A percentile compares a stretch with the other conserved stretches of the same genome.
phyloP scores from a whole-genome alignment of 2,329 filamentous ascomycete genomes.

The Colletotrichum sp. region DNA sequence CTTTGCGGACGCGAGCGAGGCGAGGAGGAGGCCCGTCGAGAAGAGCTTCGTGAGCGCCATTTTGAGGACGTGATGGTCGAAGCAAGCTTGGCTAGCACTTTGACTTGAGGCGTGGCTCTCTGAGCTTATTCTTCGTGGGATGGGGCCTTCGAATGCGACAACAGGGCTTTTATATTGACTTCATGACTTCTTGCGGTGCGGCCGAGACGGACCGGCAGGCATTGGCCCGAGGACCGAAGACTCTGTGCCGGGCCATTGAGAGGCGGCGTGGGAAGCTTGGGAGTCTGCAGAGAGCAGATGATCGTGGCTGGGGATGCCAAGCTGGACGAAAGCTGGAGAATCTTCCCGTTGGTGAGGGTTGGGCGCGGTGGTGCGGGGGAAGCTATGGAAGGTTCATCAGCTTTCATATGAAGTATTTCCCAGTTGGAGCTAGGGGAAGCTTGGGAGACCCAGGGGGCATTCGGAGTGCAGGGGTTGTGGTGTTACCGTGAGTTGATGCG shows the following conservation, averaged over 20 bases:
- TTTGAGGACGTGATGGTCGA: background rate
- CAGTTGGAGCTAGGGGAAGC: background rate
- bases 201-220: constrained; percentile 1
- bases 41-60: constrained; percentile 20
- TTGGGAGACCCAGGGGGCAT: background rate
- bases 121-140: background rate
- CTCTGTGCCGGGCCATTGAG: constrained; percentile 16
- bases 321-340: constrained; percentile 2
- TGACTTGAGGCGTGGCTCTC: background rate
- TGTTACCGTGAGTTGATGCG: background rate
- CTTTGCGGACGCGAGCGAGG: constrained; percentile 38
- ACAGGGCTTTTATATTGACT: background rate
- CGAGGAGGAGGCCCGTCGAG: constrained; percentile 9
- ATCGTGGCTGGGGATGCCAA: constrained; percentile 8
- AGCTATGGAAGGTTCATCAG: background rate
- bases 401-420: background rate
- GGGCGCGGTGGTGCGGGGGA: constrained; percentile 1
- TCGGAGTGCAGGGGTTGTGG: background rate
- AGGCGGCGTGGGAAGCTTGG: background rate
- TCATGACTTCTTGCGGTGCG: background rate
- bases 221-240: constrained; percentile 14
- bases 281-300: background rate
- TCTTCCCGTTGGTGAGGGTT: background rate
- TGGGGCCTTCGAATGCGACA: background rate
- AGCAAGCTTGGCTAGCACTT: background rate